These are phyloP conservation scores for Fistulinella cinereoalba DNA, from an alignment of 1,284 basidiomycete genomes.

Conservation along the genomic window DNA sequence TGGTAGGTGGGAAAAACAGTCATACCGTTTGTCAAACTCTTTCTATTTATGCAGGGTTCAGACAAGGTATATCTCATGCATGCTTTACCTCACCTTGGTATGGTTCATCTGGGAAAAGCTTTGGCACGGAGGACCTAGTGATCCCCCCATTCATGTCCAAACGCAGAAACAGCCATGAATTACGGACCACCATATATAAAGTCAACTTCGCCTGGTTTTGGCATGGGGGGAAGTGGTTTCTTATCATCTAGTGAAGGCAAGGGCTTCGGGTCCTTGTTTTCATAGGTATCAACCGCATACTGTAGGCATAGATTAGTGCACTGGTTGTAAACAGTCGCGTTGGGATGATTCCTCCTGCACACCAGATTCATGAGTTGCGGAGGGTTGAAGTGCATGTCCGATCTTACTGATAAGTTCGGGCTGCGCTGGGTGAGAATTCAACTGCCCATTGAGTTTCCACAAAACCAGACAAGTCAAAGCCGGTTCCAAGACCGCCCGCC, in stretches of 20 bases:
- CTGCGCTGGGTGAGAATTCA: conserved; percentile 61
- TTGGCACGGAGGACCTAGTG: conserved; percentile 66
- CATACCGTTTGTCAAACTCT: conserved; percentile 57
- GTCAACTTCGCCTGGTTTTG: conserved; percentile 57
- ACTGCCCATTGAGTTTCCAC: conserved; percentile 65
- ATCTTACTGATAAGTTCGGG: conserved; percentile 54
- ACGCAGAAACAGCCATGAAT: conserved; percentile 1
- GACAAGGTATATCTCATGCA: neutral
- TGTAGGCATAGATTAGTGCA: conserved; percentile 58
- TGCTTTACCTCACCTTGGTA: conserved; percentile 41
- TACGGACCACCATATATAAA: conserved; percentile 65
- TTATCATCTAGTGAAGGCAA: conserved; percentile 40
- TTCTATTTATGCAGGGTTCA: conserved; percentile 36
- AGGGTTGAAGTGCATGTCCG: neutral
- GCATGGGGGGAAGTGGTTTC: conserved; percentile 46
- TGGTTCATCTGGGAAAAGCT: conserved; percentile 64
- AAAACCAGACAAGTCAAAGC: conserved; percentile 55
- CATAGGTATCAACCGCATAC: conserved; percentile 49
- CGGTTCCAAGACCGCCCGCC: conserved; percentile 67
- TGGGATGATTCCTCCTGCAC: conserved; percentile 56
- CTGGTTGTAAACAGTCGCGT: conserved; percentile 59
- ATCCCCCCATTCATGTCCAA: conserved; percentile 3
- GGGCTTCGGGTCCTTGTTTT: conserved; percentile 39
- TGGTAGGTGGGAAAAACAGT: neutral
- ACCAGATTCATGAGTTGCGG: conserved; percentile 6